Base-by-base conservation (phyloP, 2,329 filamentous ascomycete species). In the Fusarium sp. region DNA sequence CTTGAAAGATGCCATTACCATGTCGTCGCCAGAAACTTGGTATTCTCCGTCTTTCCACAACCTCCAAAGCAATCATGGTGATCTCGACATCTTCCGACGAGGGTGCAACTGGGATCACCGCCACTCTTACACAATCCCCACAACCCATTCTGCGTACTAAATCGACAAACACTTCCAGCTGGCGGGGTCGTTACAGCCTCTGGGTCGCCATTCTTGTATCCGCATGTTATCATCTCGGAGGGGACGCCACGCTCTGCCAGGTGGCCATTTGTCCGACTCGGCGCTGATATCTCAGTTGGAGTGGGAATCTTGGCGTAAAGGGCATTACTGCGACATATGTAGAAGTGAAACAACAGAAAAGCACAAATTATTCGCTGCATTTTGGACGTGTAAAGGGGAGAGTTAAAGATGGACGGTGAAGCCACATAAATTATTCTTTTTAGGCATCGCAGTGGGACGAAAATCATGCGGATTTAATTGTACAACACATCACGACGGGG, bases 71-170 rank as follows among this genome's bases (percentile, higher is more conserved):
- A 83, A 1, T 66, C 49, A 32, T 73, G 63, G 2, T 66, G 59
- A 58, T 83, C 82, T 8, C 78, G 44, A 45, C 81, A 83, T 34
- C 71, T 75, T 10, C 77, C 81, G 2, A 76, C 77, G 5, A 83
- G 62, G 0, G 78, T 79, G 22, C 81, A 83, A 9, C 16, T 38
- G 4, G 46, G 25, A 11, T 47, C 60, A 1, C 30, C 32, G 1
- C 20, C 8, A 24, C 54, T 30, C 57, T 80, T 77, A 54, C 80
- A 83, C 67, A 81, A 79, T 0, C 78, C 79, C 79, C 78, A 82
- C 6, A 82, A 66, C 0, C 74, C 77, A 47, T 79, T 72, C 18
- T 63, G 29, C 3, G 76, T 74, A 47, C 81, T 79, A 6, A 82
- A 70, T 5, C 77, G 77, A 59, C 78, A 82, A 59, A 79, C 73